Percentiles rank a stretch among this genome's conserved stretches.
These are phyloP conservation scores for Euphrasia arctica DNA, from an alignment of 305 asterid species.

Conservation along the genomic window DNA sequence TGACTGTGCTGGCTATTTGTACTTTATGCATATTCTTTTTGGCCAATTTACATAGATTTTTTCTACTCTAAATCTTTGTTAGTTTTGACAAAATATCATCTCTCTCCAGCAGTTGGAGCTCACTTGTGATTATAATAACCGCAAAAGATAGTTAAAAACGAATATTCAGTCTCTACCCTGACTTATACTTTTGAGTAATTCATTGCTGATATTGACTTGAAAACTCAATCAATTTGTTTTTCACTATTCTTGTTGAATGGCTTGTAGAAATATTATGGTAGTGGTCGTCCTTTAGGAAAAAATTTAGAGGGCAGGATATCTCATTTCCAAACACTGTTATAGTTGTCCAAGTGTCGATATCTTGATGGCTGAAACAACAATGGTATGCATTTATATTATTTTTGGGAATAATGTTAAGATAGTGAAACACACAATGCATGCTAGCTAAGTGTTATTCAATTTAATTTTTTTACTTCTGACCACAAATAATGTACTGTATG, in stretches of 20 bases:
- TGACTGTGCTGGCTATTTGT: too few species aligned
- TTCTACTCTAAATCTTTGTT: too few species aligned
- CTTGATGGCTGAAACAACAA: not conserved
- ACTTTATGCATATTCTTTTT: too few species aligned
- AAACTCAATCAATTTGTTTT: not conserved
- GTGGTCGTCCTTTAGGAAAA: too few species aligned
- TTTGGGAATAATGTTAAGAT: not conserved
- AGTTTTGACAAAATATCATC: too few species aligned
- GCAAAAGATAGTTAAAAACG: not conserved
- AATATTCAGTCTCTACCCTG: slow-evolving; percentile 8
- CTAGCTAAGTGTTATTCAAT: not conserved
- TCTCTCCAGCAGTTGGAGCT: slow-evolving; percentile 2
- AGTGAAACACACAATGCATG: not conserved
- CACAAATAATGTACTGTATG: slow-evolving; percentile 1
- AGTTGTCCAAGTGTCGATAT: not conserved
- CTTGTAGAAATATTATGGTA: not conserved
- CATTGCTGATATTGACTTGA: not conserved
- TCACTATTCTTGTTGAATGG: slow-evolving; percentile 4
- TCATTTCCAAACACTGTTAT: not conserved
- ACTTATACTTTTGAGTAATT: not conserved
- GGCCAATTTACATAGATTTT: slow-evolving; percentile 3
- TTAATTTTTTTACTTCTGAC: not conserved
- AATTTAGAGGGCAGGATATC: too few species aligned
- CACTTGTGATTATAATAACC: not conserved
- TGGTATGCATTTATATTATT: too few species aligned